Evolutionary conservation across 2,329 filamentous ascomycete species (phyloP).

Genomic region (Phialocephala subalpina): DNA sequence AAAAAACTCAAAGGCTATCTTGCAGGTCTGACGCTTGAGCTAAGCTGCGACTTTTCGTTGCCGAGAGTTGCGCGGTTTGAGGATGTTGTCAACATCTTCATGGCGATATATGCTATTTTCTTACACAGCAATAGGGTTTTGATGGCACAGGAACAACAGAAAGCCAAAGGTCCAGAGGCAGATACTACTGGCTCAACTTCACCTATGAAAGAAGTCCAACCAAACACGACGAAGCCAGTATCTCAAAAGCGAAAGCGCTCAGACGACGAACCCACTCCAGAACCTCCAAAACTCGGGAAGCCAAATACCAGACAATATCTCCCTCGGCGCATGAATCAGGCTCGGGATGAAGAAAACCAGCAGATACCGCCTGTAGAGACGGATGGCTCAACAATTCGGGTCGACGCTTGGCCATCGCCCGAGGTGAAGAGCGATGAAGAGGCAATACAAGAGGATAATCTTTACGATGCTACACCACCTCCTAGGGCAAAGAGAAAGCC

Average conservation of each 20-base stretch:
- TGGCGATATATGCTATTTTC: neutral
- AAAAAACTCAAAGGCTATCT: neutral
- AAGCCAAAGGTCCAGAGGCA: neutral
- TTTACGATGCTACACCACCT: slow-evolving; percentile 11
- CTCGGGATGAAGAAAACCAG: neutral
- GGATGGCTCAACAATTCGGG: neutral
- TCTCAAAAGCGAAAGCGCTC: neutral
- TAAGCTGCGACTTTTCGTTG: neutral
- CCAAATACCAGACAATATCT: neutral
- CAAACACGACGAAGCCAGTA: neutral
- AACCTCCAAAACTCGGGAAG: neutral
- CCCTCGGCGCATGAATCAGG: neutral
- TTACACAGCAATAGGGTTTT: neutral
- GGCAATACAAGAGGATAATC: neutral
- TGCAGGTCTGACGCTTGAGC: neutral
- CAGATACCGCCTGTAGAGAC: neutral
- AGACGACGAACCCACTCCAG: neutral
- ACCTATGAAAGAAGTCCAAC: neutral
- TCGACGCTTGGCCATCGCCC: neutral
- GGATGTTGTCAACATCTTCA: neutral
- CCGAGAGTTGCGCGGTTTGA: neutral
- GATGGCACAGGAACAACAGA: neutral
- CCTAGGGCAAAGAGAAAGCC: neutral
- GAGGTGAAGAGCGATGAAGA: neutral
- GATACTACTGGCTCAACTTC: too few relatives aligned